A percentile compares a stretch with the other conserved stretches of the same genome.
phyloP scores from a whole-genome alignment of 768 basidiomycete genomes.

The Mycena rebaudengoi region DNA sequence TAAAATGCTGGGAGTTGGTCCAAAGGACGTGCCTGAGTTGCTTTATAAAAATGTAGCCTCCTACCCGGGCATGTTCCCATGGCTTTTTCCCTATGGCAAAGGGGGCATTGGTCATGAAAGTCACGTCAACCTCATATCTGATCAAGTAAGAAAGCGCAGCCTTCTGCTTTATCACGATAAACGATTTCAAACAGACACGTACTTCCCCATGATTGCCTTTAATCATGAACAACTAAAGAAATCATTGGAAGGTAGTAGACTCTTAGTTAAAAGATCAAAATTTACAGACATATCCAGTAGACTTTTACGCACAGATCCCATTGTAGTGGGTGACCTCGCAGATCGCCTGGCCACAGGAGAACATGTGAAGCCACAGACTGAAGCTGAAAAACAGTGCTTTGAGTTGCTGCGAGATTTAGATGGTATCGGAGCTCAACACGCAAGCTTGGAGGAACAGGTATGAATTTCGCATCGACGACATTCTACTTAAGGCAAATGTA shows the following conservation, averaged over 20 bases:
- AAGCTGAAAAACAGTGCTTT: slow-evolving; percentile 45
- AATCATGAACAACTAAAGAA: slow-evolving; percentile 49
- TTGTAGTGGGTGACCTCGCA: slow-evolving; percentile 29
- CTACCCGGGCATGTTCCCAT: slow-evolving; percentile 49
- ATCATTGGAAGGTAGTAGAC: slow-evolving; percentile 35
- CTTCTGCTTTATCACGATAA: slow-evolving; percentile 43
- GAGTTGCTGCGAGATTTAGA: slow-evolving; percentile 44
- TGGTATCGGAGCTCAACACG: slow-evolving; percentile 39
- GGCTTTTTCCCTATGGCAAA: slow-evolving; percentile 48
- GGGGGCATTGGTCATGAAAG: slow-evolving; percentile 37
- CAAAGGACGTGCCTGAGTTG: slow-evolving; percentile 20
- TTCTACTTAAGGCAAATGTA: slow-evolving; percentile 25
- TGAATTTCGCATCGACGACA: slow-evolving; percentile 22
- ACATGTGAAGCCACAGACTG: slow-evolving; percentile 32
- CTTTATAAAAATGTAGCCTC: slow-evolving; percentile 41
- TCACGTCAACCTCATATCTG: slow-evolving; percentile 12
- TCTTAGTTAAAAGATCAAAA: slow-evolving; percentile 33
- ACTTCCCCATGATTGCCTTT: slow-evolving; percentile 47
- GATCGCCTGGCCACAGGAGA: slow-evolving; percentile 34
- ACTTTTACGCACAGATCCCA: slow-evolving; percentile 31
- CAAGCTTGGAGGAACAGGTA: slow-evolving; percentile 27
- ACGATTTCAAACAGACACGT: slow-evolving; percentile 36
- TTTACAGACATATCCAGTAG: slow-evolving; percentile 36
- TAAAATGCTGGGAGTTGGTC: slow-evolving; percentile 32
- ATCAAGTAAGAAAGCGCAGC: slow-evolving; percentile 28